Evolutionary conservation across 1,284 basidiomycete species (phyloP), one percentile per base, ranked within the genome.

Genomic region (Pseudozyma sp.): DNA sequence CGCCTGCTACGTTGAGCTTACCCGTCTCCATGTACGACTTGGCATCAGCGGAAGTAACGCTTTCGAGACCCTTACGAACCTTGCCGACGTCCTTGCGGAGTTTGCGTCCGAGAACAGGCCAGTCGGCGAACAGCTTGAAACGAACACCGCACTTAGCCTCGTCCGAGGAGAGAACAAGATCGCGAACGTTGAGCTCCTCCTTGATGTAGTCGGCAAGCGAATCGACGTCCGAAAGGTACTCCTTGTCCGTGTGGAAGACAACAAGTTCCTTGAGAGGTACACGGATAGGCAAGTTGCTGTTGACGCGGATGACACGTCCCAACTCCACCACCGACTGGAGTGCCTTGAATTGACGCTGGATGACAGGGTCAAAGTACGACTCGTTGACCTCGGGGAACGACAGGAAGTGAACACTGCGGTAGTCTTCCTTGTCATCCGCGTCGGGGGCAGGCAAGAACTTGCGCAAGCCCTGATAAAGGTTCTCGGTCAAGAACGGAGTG

Each of bases 401-500:
- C 68, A 99, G 86, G 89, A 99, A 99, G 87, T 99, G 97, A 66
- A 99, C 88, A 10, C 96, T 98, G 66, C 97, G 92, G 16, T 91
- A 89, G 84, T 99, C 96, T 52, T 87, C 82, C 7, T 89, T 89
- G 39, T 89, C 89, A 35, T 87, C 87, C 34, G 91, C 60, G 1
- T 58, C 71, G 1, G 25, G 42, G 8, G 62, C 11, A 11, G 81
- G 76, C 76, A 98, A 92, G 86, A 92, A 97, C 14, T 89, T 88
- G 56, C 91, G 90, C 48, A 99, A 88, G 47, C 92, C 90, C 85
- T 99, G 97, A 86, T 98, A 99, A 74, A 99, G 89, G 86, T 92
- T 97, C 87, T 99, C 97, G 4, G 94, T 96, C 83, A 98, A 88
- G 90, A 98, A 99, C 0, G 97, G 97, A 5, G 95, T 98, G 86